These are phyloP conservation scores for Scedosporium dehoogii DNA, from an alignment of 2,329 filamentous ascomycete species.

Conservation along the genomic window DNA sequence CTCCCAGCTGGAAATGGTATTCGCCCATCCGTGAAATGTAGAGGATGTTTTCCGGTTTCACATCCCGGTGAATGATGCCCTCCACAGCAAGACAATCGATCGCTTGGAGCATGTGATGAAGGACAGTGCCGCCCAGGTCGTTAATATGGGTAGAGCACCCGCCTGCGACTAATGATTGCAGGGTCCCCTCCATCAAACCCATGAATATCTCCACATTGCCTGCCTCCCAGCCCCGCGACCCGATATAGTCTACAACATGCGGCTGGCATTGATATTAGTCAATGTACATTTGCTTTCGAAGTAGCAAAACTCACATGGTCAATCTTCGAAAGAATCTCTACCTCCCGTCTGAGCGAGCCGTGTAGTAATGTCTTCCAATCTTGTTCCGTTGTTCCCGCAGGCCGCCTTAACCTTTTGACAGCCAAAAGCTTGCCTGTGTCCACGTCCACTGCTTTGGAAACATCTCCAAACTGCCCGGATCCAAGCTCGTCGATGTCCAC, in stretches of 20 bases:
- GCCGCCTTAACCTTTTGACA: too few relatives aligned
- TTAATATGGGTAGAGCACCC: not conserved
- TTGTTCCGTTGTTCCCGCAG: too few relatives aligned
- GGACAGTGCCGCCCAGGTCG: not conserved
- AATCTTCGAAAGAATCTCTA: too few relatives aligned
- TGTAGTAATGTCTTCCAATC: too few relatives aligned
- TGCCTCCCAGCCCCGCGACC: slow-evolving; percentile 2
- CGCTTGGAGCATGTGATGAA: slow-evolving; percentile 14
- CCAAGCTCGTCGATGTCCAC: too few relatives aligned
- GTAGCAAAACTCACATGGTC: too few relatives aligned
- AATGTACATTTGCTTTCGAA: not conserved
- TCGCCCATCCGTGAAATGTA: slow-evolving; percentile 3
- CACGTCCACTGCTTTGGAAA: too few relatives aligned
- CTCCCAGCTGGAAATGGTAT: too few relatives aligned
- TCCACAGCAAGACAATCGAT: slow-evolving; percentile 12
- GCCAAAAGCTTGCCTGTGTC: too few relatives aligned
- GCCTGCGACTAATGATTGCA: not conserved
- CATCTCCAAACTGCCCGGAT: too few relatives aligned
- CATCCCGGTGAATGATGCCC: slow-evolving; percentile 14
- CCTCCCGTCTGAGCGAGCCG: too few relatives aligned
- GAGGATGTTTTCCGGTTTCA: slow-evolving; percentile 15
- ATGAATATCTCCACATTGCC: slow-evolving; percentile 10
- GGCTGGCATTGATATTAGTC: not conserved
- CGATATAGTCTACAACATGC: slow-evolving; percentile 9
- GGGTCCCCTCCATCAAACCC: slow-evolving; percentile 10